A percentile compares a stretch with the other conserved stretches of the same genome.
Evolutionary conservation across 2,329 filamentous ascomycete genomes (phyloP).

Genomic region (Alternaria triticimaculans): DNA sequence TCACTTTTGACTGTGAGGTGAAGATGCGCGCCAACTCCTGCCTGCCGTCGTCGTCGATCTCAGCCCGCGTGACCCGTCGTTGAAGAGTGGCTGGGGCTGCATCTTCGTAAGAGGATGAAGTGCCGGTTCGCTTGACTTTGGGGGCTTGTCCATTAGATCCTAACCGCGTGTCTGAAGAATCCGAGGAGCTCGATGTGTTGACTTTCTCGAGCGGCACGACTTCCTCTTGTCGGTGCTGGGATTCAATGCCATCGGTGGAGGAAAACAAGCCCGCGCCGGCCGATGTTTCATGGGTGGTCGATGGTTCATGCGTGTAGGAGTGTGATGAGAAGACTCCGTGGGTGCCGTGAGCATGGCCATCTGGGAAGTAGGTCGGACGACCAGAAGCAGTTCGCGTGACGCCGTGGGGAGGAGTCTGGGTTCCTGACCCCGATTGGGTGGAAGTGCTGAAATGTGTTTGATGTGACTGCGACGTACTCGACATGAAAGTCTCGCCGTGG

Average conservation of each 20-base stretch:
- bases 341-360: slow-evolving; percentile 23
- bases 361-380: slow-evolving; percentile 38
- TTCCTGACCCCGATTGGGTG: not conserved
- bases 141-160: slow-evolving; percentile 15
- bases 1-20: slow-evolving; percentile 31
- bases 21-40: slow-evolving; percentile 37
- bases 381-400: slow-evolving; percentile 33
- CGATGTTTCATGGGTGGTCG: not conserved
- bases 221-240: slow-evolving; percentile 11
- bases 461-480: slow-evolving; percentile 4
- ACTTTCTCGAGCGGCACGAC: slow-evolving; percentile 15
- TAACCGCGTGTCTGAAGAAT: slow-evolving; percentile 27
- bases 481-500: slow-evolving; percentile 8
- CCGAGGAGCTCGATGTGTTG: slow-evolving; percentile 20
- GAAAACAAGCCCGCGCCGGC: not conserved
- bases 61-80: slow-evolving; percentile 22
- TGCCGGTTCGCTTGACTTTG: slow-evolving; percentile 10
- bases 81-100: slow-evolving; percentile 12
- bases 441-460: not conserved
- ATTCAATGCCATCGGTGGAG: slow-evolving; percentile 1
- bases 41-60: slow-evolving; percentile 34
- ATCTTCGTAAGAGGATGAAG: slow-evolving; percentile 10
- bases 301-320: not conserved
- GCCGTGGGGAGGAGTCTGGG: slow-evolving; percentile 7
- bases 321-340: slow-evolving; percentile 15